Base-by-base conservation (phyloP, 164 flowering plant genomes). In the Vitis riparia region DNA sequence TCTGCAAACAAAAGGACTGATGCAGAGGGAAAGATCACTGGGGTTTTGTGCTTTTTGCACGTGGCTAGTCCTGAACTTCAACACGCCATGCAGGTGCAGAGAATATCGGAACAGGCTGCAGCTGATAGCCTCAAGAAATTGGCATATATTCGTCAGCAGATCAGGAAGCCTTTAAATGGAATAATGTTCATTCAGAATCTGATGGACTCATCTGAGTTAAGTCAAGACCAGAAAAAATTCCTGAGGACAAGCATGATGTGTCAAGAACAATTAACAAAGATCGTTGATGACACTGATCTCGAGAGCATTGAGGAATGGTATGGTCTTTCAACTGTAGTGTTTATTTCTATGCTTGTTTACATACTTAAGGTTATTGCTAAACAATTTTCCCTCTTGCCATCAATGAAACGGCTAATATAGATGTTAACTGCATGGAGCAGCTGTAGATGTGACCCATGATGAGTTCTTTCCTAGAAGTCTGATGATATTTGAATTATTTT, bases 31-130 rank as follows among this genome's bases (percentile, higher is more conserved):
- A 78, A 55, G 75, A 64, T 88, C 59, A 85, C 73, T 47, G 93
- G 93, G 14, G 89, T 76, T 51, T 68, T 89, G 72, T 88, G 91
- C 75, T 91, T 91, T 80, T 75, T 91, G 77, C 90, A 87, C 66
- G 81, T 91, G 50, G 77, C 97, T n/a, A 87, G 91, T 63, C 88
- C 89, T 19, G 97, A 91, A 66, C 92, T 91, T 69, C 88, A 91
- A 66, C 83, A 88, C 52, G 89, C 92, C 29, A 52, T 91, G 67
- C 82, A 84, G 71, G 74, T 85, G 60, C 97, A 91, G 75, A 76
- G 72, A 57, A 74, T 86, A 59, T 86, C 94, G 11, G 92, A 92
- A 70, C 83, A 83, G 56, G 90, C 92, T 76, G 87, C 92, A 19
- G 75, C 67, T 60, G 75, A 73, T 67, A 84, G 84, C 71, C 83